Conservation (phyloP, 805 yeast genomes). For the Candida morakotiae region DNA sequence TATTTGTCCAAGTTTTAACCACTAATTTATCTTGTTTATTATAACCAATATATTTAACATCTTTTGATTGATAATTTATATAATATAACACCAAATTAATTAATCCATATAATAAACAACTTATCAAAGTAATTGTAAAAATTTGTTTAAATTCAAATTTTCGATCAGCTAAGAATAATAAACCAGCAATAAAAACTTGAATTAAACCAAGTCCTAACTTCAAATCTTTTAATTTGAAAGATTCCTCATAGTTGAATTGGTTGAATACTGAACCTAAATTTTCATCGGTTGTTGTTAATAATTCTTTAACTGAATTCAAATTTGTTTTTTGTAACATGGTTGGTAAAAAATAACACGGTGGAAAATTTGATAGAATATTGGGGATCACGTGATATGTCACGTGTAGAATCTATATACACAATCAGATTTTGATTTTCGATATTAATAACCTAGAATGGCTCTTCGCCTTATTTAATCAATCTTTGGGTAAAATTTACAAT, state of each 20-base stretch:
- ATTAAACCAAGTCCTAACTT: conserved; percentile 47
- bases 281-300: conserved; percentile 50
- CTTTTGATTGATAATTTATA: conserved; percentile 35
- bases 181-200: conserved; percentile 44
- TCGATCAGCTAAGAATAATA: conserved; percentile 46
- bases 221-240: conserved; percentile 41
- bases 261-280: conserved; percentile 38
- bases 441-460: no score
- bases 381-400: no score
- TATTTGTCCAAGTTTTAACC: conserved; percentile 38
- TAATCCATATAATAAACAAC: conserved; percentile 35
- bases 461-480: no score
- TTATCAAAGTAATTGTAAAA: conserved; percentile 27
- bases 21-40: conserved; percentile 29
- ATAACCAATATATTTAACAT: conserved; percentile 45
- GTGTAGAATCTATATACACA: no score
- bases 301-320: conserved; percentile 38
- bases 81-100: conserved; percentile 31
- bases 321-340: conserved; percentile 17
- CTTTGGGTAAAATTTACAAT: no score
- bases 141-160: conserved; percentile 40
- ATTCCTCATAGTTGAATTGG: conserved; percentile 44
- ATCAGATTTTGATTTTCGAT: no score
- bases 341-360: background rate
- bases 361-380: no score